These are phyloP conservation scores for Boletus speciosus DNA, from an alignment of 768 basidiomycete genomes.

Conservation along the genomic window DNA sequence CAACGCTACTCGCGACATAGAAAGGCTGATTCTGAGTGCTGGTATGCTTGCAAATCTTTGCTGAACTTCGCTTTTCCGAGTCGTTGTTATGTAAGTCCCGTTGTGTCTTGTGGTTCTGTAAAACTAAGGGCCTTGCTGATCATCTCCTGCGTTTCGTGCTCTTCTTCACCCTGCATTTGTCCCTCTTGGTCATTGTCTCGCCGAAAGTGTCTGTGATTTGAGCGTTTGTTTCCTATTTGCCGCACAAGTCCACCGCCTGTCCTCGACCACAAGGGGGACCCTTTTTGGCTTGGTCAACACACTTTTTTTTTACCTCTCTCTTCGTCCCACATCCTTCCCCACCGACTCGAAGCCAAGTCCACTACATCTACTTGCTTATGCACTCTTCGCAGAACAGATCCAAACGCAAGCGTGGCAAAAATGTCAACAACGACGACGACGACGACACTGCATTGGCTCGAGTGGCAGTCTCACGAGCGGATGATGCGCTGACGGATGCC, in stretches of 20 bases:
- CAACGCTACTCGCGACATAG: constrained; percentile 12
- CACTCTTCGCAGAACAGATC: constrained; percentile 38
- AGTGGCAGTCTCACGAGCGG: constrained; percentile 43
- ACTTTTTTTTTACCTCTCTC: constrained; percentile 24
- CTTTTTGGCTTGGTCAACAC: constrained; percentile 30
- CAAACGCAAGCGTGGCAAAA: constrained; percentile 52
- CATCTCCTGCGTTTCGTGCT: constrained; percentile 12
- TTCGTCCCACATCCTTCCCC: constrained; percentile 20
- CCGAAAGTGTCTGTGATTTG: constrained; percentile 28
- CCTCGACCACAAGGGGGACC: constrained; percentile 21
- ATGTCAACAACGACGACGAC: constrained; percentile 49
- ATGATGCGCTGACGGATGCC: constrained; percentile 50
- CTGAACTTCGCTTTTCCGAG: constrained; percentile 21
- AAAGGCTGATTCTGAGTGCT: constrained; percentile 30
- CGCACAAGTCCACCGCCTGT: constrained; percentile 19
- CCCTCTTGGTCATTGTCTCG: constrained; percentile 18
- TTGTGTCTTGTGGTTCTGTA: constrained; percentile 21
- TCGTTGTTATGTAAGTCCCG: constrained; percentile 36
- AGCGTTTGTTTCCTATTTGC: constrained; percentile 33
- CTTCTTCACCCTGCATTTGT: constrained; percentile 19
- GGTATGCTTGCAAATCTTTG: constrained; percentile 29
- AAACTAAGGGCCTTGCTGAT: constrained; percentile 24
- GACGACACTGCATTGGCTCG: constrained; percentile 39
- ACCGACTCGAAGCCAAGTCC: constrained; percentile 18
- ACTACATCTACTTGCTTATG: constrained; percentile 31